These are phyloP conservation scores for Drechslera avenae DNA, from an alignment of 2,329 filamentous ascomycete genomes.

Conservation along the genomic window DNA sequence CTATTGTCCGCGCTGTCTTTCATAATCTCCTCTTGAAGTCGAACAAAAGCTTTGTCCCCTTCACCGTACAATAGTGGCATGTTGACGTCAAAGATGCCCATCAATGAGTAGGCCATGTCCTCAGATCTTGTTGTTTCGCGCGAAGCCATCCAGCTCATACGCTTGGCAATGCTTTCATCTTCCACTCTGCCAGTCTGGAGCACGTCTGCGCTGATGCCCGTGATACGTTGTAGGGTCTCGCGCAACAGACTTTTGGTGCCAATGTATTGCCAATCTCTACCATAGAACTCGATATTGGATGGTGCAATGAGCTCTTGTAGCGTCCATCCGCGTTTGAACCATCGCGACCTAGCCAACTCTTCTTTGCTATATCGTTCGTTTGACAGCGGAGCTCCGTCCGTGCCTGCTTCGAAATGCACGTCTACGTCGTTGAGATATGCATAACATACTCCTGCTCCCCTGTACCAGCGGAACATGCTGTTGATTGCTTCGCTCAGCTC, in stretches of 20 bases:
- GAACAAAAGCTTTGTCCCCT: constrained; percentile 28
- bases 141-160: background rate
- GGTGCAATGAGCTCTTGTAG: constrained; percentile 1
- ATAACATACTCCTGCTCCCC: background rate
- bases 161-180: background rate
- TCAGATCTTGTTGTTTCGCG: background rate
- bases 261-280: background rate
- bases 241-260: background rate
- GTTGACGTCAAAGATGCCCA: constrained; percentile 18
- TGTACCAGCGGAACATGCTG: constrained; percentile 6
- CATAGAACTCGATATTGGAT: background rate
- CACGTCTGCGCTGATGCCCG: background rate
- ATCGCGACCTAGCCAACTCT: background rate
- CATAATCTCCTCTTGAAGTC: constrained; percentile 30
- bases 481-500: constrained; percentile 11
- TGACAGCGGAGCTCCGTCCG: background rate
- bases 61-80: constrained; percentile 41
- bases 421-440: background rate
- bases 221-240: background rate
- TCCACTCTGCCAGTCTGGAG: background rate
- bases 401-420: background rate
- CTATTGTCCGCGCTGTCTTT: constrained; percentile 15
- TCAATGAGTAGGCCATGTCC: background rate
- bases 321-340: constrained; percentile 2
- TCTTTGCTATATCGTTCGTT: background rate